Conservation (phyloP, 805 yeast species). For the Yarrowia hollandica region DNA sequence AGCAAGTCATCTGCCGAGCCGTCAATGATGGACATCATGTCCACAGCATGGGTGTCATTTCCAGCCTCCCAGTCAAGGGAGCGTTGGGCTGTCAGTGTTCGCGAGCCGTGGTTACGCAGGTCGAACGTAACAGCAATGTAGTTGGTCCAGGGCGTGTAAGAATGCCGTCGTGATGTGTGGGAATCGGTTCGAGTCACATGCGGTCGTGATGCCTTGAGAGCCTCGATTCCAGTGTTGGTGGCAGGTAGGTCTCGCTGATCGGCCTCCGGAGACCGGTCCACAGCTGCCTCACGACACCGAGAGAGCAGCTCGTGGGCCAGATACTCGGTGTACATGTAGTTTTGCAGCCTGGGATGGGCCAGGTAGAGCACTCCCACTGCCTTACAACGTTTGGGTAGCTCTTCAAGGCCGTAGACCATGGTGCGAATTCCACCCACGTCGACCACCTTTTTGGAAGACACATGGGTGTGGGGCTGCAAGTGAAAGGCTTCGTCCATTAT, state of each 20-base stretch:
- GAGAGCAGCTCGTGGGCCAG: constrained; percentile 46
- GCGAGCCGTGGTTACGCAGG: constrained; percentile 56
- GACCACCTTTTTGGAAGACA: constrained; percentile 27
- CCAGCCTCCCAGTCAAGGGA: constrained; percentile 52
- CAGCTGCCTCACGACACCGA: constrained; percentile 29
- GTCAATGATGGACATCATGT: constrained; percentile 52
- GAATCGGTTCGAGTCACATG: not conserved
- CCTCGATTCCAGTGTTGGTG: constrained; percentile 17
- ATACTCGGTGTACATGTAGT: constrained; percentile 45
- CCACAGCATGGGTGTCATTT: constrained; percentile 52
- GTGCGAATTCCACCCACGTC: constrained; percentile 24
- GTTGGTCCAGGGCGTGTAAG: constrained; percentile 32
- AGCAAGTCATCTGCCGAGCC: constrained; percentile 50
- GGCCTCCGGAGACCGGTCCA: constrained; percentile 8
- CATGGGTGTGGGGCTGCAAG: constrained; percentile 23
- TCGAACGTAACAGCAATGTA: constrained; percentile 55
- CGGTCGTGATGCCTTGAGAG: not conserved
- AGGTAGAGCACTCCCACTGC: constrained; percentile 36
- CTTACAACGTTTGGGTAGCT: constrained; percentile 29
- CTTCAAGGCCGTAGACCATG: constrained; percentile 29
- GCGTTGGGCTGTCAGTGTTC: constrained; percentile 43
- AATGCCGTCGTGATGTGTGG: constrained; percentile 32
- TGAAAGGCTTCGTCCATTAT: constrained; percentile 27
- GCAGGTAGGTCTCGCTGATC: constrained; percentile 15
- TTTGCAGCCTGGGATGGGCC: constrained; percentile 50